A percentile compares a stretch with the other conserved stretches of the same genome.
Evolutionary conservation across 106 monocot species (phyloP).

Genomic region (Ottelia alismoides): DNA sequence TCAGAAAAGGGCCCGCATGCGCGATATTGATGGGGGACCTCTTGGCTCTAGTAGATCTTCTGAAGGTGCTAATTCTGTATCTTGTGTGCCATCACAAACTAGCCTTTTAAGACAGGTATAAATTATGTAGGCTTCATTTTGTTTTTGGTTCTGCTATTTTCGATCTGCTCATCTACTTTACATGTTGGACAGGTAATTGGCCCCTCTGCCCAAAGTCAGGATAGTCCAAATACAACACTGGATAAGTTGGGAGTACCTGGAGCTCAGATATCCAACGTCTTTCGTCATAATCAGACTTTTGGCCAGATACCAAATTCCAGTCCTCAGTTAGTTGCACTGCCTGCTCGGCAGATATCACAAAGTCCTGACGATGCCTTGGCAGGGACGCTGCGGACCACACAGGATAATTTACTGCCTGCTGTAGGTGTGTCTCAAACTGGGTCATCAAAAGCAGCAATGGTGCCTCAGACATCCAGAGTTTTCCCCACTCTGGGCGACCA

Average conservation of each 20-base stretch:
- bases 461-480: no score
- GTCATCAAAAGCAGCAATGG: no score
- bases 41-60: no score
- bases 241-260: not conserved
- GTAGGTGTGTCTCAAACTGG: not conserved
- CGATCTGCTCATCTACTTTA: not conserved
- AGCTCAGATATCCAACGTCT: no score
- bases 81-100: no score
- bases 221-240: not conserved
- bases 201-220: not conserved
- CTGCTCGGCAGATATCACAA: constrained; percentile 8
- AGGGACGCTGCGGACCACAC: no score
- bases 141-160: not conserved
- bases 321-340: not conserved
- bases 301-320: not conserved
- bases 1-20: not conserved
- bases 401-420: not conserved
- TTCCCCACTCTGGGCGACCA: no score
- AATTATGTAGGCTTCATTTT: not conserved
- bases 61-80: no score
- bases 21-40: no score
- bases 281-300: constrained; percentile 13
- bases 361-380: no score
- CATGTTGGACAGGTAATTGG: constrained; percentile 1
- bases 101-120: no score